A percentile compares a stretch with the other conserved stretches of the same genome.
phyloP scores from a whole-genome alignment of 306 rosid species.

The Glycine tomentella region DNA sequence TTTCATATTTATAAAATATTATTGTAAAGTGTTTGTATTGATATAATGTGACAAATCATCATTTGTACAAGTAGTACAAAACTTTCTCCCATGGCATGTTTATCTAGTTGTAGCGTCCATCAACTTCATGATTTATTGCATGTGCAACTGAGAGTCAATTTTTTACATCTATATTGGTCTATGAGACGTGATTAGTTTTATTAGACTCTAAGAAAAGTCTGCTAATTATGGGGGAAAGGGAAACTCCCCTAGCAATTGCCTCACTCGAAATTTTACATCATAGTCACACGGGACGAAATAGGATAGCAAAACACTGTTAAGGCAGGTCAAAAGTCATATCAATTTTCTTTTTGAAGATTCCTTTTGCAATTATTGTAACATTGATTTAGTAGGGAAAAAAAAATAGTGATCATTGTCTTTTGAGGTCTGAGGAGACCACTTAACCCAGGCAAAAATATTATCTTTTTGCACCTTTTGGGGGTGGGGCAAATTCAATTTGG shows the following conservation, averaged over 20 bases:
- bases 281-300: slow-evolving; percentile 21
- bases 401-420: slow-evolving; percentile 28
- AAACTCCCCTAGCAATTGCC: background rate
- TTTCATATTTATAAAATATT: background rate
- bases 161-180: background rate
- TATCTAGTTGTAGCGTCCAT: too few species aligned
- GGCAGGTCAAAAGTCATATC: slow-evolving; percentile 37
- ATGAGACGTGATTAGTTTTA: background rate
- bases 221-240: slow-evolving; percentile 32
- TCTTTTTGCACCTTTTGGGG: slow-evolving; percentile 12
- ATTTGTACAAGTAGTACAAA: background rate
- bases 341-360: background rate
- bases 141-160: slow-evolving; percentile 2
- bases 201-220: slow-evolving; percentile 46
- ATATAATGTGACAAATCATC: background rate
- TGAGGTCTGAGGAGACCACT: background rate
- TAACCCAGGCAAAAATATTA: too few species aligned
- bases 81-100: background rate
- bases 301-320: slow-evolving; percentile 3
- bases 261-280: background rate
- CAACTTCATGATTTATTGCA: slow-evolving; percentile 28
- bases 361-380: slow-evolving; percentile 33
- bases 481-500: slow-evolving; percentile 37
- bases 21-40: background rate
- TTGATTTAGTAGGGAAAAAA: slow-evolving; percentile 23